A percentile compares a stretch with the other conserved stretches of the same genome.
Evolutionary conservation across 208 protist species (phyloP).

Genomic region (Wallacemonas rigidus): DNA sequence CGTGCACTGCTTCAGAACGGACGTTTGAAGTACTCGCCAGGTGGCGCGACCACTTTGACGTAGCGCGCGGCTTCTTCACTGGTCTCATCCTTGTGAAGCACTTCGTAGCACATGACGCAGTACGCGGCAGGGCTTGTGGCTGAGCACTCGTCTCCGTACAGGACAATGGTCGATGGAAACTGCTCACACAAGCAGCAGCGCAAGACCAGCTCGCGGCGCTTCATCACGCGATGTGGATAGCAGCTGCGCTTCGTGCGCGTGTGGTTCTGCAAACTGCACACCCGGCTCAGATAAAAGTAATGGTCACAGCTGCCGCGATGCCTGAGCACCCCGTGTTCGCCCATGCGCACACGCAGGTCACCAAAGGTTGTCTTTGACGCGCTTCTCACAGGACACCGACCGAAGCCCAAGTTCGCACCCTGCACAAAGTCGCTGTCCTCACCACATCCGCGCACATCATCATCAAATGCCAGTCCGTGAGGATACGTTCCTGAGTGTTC

Average conservation of each 20-base stretch:
- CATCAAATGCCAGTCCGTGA: too few relatives aligned
- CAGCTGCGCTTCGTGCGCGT: constrained; percentile 32
- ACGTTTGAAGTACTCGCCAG: constrained; percentile 48
- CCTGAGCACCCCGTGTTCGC: constrained; percentile 64
- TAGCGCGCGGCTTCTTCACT: constrained; percentile 48
- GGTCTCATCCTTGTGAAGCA: constrained; percentile 57
- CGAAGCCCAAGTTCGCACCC: constrained; percentile 43
- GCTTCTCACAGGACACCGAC: constrained; percentile 61
- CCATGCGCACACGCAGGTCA: constrained; percentile 64
- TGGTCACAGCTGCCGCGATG: constrained; percentile 78
- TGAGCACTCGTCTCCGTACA: constrained; percentile 67
- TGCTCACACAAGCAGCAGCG: constrained; percentile 62
- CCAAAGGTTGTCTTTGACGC: constrained; percentile 64
- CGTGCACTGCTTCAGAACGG: neutral
- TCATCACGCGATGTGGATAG: constrained; percentile 66
- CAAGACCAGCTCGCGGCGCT: constrained; percentile 33
- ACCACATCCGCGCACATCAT: too few relatives aligned
- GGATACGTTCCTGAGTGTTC: too few relatives aligned
- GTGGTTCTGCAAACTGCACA: constrained; percentile 40
- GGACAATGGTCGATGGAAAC: constrained; percentile 64
- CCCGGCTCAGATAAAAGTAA: constrained; percentile 66
- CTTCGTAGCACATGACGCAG: constrained; percentile 70
- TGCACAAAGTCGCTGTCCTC: neutral
- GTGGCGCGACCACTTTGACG: constrained; percentile 30
- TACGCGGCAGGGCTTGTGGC: constrained; percentile 45